Percentiles rank a stretch among this genome's conserved stretches.
phyloP scores from a whole-genome alignment of 768 basidiomycete genomes.

The Suillus brevipes region DNA sequence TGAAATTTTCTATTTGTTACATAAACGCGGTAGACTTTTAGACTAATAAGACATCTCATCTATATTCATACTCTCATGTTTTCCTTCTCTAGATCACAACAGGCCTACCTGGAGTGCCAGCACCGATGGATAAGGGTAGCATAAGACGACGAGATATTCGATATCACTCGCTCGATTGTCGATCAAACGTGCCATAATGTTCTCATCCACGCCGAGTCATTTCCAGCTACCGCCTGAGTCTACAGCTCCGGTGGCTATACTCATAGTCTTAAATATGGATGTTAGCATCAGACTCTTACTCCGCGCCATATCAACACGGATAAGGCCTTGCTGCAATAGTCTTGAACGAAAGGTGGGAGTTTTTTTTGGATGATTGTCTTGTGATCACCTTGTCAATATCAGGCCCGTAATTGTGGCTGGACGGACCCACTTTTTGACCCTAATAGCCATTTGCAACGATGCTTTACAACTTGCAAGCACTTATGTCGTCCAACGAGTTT shows the following conservation, averaged over 20 bases:
- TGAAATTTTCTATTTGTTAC: neutral
- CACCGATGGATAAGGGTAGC: neutral
- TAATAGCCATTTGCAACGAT: no score
- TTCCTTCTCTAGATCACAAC: neutral
- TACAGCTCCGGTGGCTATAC: neutral
- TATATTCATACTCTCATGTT: neutral
- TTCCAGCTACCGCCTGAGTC: neutral
- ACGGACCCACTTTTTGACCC: no score
- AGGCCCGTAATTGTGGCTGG: no score
- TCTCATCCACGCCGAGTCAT: neutral
- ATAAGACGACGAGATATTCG: neutral
- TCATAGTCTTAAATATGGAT: neutral
- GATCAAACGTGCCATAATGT: neutral
- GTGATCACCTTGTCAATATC: neutral
- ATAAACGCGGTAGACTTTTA: neutral
- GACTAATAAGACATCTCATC: neutral
- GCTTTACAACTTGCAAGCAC: no score
- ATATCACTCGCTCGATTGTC: neutral
- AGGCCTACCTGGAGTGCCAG: neutral
- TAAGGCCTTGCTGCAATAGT: neutral
- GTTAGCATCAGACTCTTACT: neutral
- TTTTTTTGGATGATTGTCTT: neutral
- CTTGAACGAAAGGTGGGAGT: neutral
- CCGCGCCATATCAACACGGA: neutral
- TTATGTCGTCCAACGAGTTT: no score